Conservation (phyloP, 345 rosid species). For the Populus nigra region DNA sequence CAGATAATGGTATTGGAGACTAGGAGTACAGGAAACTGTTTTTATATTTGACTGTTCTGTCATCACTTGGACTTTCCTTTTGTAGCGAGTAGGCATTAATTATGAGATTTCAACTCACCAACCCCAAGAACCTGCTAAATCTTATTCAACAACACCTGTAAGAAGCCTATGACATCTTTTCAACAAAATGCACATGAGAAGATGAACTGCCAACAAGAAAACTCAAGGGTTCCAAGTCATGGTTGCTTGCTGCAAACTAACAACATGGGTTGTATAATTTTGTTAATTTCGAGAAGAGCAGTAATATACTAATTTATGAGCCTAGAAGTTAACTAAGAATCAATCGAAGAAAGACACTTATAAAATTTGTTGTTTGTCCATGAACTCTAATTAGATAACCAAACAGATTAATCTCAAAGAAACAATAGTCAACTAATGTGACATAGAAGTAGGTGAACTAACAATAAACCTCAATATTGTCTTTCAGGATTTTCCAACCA, state of each 20-base stretch:
- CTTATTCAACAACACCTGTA: neutral
- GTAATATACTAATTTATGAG: neutral
- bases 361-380: neutral
- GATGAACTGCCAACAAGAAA: neutral
- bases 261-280: neutral
- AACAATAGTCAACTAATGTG: neutral
- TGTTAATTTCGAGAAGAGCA: neutral
- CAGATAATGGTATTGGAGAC: neutral
- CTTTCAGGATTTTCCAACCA: neutral
- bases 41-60: neutral
- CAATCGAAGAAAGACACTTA: neutral
- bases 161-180: neutral
- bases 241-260: neutral
- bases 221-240: neutral
- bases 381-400: neutral
- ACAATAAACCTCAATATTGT: neutral
- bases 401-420: neutral
- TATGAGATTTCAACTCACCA: neutral
- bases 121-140: neutral
- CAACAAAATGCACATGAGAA: neutral
- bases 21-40: neutral
- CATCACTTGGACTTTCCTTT: neutral
- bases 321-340: neutral
- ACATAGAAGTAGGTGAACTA: neutral
- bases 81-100: neutral